Conservation (phyloP, 1,139 yeast genomes). For the Pichia terricola region DNA sequence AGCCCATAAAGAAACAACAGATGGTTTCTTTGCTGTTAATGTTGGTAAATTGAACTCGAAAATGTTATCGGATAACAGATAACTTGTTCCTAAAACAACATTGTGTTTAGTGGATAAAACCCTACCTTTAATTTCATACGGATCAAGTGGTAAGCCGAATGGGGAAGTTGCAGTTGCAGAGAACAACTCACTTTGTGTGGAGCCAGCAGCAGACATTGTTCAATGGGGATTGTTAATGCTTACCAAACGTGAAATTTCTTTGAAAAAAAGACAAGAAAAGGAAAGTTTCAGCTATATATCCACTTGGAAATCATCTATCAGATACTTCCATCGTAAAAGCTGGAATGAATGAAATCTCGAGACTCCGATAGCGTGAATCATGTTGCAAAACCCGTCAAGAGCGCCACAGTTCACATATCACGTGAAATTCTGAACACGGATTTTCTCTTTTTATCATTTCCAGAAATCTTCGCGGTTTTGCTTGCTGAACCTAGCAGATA, state of each 20-base stretch:
- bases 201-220: constrained; percentile 8
- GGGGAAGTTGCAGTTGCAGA: constrained; percentile 35
- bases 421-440: too few relatives aligned
- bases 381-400: too few relatives aligned
- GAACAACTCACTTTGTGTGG: constrained; percentile 20
- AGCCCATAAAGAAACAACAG: constrained; percentile 55
- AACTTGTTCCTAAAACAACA: constrained; percentile 57
- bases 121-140: constrained; percentile 39
- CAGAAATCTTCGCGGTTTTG: too few relatives aligned
- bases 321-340: too few relatives aligned
- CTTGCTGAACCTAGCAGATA: too few relatives aligned
- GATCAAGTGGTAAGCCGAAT: constrained; percentile 53
- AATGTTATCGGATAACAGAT: constrained; percentile 51
- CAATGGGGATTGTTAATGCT: not conserved
- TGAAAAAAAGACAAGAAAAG: not conserved
- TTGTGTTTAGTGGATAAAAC: constrained; percentile 55
- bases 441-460: too few relatives aligned
- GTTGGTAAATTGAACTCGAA: constrained; percentile 52
- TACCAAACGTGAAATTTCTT: not conserved
- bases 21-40: constrained; percentile 39
- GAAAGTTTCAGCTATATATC: not conserved
- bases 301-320: not conserved
- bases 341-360: too few relatives aligned
- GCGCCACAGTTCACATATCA: too few relatives aligned
- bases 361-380: too few relatives aligned